Conservation (phyloP, 1,139 yeast species). For the Arxiozyma heterogenica region DNA sequence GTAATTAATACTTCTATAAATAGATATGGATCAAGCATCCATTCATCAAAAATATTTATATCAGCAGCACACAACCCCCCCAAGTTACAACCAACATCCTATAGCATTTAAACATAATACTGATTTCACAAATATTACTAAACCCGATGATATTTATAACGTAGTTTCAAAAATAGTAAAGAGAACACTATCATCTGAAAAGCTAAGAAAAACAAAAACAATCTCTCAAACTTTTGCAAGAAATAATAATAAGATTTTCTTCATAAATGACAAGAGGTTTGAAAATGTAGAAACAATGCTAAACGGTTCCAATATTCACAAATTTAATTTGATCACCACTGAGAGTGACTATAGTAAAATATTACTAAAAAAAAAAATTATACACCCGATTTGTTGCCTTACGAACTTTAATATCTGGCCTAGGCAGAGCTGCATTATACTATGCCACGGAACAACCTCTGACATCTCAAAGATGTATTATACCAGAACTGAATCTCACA, state of each 20-base stretch:
- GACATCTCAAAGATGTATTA: conserved; percentile 75
- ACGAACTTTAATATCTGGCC: conserved; percentile 66
- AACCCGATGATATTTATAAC: conserved; percentile 13
- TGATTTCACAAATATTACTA: background rate
- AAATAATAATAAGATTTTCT: conserved; percentile 41
- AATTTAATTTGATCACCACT: conserved; percentile 19
- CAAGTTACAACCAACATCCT: background rate
- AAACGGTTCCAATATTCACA: conserved; percentile 19
- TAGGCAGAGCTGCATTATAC: conserved; percentile 69
- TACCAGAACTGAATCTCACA: conserved; percentile 66
- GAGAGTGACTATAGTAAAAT: conserved; percentile 23
- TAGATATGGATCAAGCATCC: background rate
- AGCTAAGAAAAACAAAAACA: background rate
- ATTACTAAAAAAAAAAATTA: conserved; percentile 46
- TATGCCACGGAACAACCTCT: conserved; percentile 65
- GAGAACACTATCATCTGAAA: conserved; percentile 5
- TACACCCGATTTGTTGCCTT: conserved; percentile 56
- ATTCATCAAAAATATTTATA: background rate
- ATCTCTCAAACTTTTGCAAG: background rate
- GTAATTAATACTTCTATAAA: background rate
- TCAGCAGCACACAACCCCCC: background rate
- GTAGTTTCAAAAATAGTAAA: conserved; percentile 16
- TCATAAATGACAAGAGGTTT: conserved; percentile 70
- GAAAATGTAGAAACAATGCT: conserved; percentile 59
- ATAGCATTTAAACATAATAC: background rate